Evolutionary conservation across 345 rosid species (phyloP).

Genomic region (Heritiera littoralis): DNA sequence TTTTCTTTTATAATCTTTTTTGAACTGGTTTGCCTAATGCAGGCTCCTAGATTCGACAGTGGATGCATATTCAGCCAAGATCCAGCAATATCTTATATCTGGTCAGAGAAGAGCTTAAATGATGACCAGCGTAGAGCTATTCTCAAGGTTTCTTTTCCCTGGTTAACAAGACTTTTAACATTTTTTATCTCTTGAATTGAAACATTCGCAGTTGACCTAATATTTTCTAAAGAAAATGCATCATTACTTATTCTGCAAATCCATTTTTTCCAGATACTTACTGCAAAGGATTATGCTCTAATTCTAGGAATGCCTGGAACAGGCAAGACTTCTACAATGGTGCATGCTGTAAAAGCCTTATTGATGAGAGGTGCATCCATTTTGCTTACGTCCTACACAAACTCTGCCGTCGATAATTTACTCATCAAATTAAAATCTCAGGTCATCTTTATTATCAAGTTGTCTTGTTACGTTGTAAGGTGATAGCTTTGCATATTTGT

Average conservation of each 20-base stretch:
- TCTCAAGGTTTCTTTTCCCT: constrained; percentile 63
- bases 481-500: constrained; percentile 6
- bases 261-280: constrained; percentile 67
- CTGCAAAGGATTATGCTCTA: constrained; percentile 90
- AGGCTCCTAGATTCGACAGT: constrained; percentile 96
- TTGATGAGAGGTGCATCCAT: constrained; percentile 91
- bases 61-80: constrained; percentile 92
- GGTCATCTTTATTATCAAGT: constrained; percentile 52
- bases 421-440: constrained; percentile 92
- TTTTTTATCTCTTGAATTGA: not conserved
- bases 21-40: constrained; percentile 13
- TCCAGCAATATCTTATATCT: constrained; percentile 90
- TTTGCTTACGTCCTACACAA: constrained; percentile 96
- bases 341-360: constrained; percentile 95
- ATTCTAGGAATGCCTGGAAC: constrained; percentile 99
- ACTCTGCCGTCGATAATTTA: constrained; percentile 96
- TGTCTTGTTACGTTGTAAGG: not conserved
- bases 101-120: constrained; percentile 87
- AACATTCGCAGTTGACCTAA: not conserved
- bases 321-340: constrained; percentile 97
- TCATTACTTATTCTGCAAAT: constrained; percentile 23
- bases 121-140: constrained; percentile 96
- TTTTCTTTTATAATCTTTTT: constrained; percentile 9
- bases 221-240: constrained; percentile 1
- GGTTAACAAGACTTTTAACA: not conserved